Evolutionary conservation across 108 stramenopile species (phyloP).

Genomic region (Fistulifera pelliculosa): DNA sequence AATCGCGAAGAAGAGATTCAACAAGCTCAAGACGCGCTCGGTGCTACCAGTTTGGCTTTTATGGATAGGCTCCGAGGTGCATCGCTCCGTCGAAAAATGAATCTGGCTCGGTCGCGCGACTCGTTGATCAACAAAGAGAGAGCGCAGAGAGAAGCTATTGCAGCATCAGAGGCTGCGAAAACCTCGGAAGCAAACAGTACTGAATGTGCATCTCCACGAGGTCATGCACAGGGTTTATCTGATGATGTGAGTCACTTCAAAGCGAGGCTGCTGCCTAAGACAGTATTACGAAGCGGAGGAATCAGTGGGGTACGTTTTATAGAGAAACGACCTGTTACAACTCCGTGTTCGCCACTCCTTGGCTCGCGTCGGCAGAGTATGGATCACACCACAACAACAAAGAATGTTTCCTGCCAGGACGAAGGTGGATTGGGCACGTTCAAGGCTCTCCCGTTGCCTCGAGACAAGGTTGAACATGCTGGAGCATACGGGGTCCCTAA

Average conservation of each 20-base stretch:
- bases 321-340: not conserved
- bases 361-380: slow-evolving; percentile 1
- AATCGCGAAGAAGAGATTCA: slow-evolving; percentile 9
- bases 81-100: slow-evolving; percentile 29
- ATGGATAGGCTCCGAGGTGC: slow-evolving; percentile 40
- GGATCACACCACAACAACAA: not conserved
- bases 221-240: too few relatives aligned
- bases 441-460: slow-evolving; percentile 29
- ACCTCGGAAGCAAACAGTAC: too few relatives aligned
- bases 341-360: slow-evolving; percentile 4
- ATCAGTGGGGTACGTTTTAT: not conserved
- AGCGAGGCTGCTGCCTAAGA: not conserved
- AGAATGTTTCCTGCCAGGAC: not conserved
- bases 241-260: not conserved
- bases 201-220: too few relatives aligned
- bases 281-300: not conserved
- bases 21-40: slow-evolving; percentile 22
- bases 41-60: slow-evolving; percentile 30
- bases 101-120: slow-evolving; percentile 38
- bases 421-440: slow-evolving; percentile 2
- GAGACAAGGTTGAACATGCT: slow-evolving; percentile 6
- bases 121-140: slow-evolving; percentile 37
- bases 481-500: slow-evolving; percentile 35
- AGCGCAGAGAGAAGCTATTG: slow-evolving; percentile 22
- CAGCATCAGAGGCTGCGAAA: slow-evolving; percentile 8